Percentiles rank a stretch among this genome's conserved stretches.
phyloP scores from a whole-genome alignment of 2,329 filamentous ascomycete species.

The Claviceps pusilla region DNA sequence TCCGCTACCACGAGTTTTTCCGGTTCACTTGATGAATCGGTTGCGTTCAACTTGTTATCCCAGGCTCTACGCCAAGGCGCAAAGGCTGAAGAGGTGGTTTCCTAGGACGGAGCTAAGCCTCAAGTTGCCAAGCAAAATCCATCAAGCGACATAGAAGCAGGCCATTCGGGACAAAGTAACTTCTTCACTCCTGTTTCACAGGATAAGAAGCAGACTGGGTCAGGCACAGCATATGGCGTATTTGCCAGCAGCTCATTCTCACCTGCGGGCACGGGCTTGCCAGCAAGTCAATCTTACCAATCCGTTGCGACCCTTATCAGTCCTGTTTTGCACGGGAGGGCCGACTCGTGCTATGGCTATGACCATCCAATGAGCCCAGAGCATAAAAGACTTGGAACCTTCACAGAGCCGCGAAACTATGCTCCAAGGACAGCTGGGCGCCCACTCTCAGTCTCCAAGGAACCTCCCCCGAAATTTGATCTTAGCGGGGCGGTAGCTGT shows the following conservation, averaged over 20 bases:
- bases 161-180: neutral
- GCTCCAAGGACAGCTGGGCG: constrained; percentile 20
- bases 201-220: neutral
- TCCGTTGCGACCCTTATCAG: constrained; percentile 2
- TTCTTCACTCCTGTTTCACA: neutral
- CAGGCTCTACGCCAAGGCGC: constrained; percentile 2
- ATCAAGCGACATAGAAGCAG: neutral
- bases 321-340: neutral
- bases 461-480: constrained; percentile 26
- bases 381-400: constrained; percentile 6
- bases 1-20: constrained; percentile 3
- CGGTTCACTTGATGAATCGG: neutral
- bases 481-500: constrained; percentile 5
- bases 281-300: constrained; percentile 4
- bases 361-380: constrained; percentile 6
- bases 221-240: neutral
- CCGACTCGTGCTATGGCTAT: neutral
- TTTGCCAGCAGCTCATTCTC: neutral
- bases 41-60: constrained; percentile 1
- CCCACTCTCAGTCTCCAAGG: constrained; percentile 8
- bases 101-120: constrained; percentile 5
- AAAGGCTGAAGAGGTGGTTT: constrained; percentile 1
- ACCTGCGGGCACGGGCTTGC: neutral
- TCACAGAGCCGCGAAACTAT: constrained; percentile 28
- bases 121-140: neutral